Evolutionary conservation across 2,329 filamentous ascomycete genomes (phyloP).

Genomic region (Fusarium virguliforme): DNA sequence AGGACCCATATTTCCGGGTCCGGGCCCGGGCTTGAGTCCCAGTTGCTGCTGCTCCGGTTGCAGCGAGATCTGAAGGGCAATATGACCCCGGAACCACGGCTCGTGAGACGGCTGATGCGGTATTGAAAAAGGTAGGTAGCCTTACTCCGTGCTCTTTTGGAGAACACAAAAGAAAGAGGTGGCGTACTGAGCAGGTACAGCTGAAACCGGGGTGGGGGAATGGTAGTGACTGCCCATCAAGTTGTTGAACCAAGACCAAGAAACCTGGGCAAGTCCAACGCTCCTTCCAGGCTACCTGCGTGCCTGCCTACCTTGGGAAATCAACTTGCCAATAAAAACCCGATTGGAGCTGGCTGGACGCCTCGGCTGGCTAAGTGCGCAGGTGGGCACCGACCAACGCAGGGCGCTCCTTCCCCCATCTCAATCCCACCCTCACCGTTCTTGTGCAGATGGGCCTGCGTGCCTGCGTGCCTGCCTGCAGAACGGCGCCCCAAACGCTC

Average conservation of each 20-base stretch:
- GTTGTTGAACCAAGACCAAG: conserved; percentile 15
- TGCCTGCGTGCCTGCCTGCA: conserved; percentile 12
- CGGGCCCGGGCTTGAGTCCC: conserved; percentile 17
- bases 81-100: conserved; percentile 27
- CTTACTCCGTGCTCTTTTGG: conserved; percentile 26
- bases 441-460: conserved; percentile 39
- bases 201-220: conserved; percentile 4
- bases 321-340: conserved; percentile 33
- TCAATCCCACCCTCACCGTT: conserved; percentile 45
- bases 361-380: conserved; percentile 21
- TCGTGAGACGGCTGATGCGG: conserved; percentile 31
- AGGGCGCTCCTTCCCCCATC: conserved; percentile 21
- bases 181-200: not conserved
- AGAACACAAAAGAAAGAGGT: conserved; percentile 20
- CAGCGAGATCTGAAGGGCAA: conserved; percentile 32
- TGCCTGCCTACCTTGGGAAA: not conserved
- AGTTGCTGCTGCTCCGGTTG: conserved; percentile 4
- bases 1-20: conserved; percentile 22
- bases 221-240: not conserved
- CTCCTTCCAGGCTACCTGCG: conserved; percentile 3
- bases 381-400: not conserved
- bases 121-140: conserved; percentile 30
- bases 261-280: conserved; percentile 14
- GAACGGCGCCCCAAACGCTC: conserved; percentile 38
- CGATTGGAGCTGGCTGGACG: conserved; percentile 41